Conservation (phyloP, 1,284 basidiomycete species). For the Rhodotorula glutinis region DNA sequence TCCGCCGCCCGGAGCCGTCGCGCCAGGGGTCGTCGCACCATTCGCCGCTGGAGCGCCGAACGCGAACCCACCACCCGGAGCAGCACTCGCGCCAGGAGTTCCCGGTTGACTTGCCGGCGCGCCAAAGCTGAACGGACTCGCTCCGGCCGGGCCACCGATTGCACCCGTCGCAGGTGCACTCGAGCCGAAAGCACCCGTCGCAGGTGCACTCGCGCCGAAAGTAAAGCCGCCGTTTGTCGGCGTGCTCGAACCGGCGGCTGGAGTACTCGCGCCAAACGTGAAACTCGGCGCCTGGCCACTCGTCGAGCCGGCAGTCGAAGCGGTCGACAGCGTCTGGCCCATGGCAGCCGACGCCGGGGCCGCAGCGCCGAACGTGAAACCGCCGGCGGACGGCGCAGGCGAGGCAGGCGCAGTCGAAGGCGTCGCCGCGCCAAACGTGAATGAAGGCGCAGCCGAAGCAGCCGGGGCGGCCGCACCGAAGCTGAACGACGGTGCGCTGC, state of each 20-base stretch:
- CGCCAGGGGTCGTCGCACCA: background rate
- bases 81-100: background rate
- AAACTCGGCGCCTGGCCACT: no score
- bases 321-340: background rate
- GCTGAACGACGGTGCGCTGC: background rate
- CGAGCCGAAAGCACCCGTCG: conserved; percentile 7
- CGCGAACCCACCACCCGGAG: conserved; percentile 16
- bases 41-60: conserved; percentile 10
- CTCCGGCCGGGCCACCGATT: background rate
- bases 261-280: no score
- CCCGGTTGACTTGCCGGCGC: conserved; percentile 4
- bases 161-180: background rate
- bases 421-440: conserved; percentile 4
- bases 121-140: conserved; percentile 18
- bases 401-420: conserved; percentile 9
- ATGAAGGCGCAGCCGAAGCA: background rate
- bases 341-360: background rate
- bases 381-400: conserved; percentile 12
- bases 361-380: conserved; percentile 19
- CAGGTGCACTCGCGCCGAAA: conserved; percentile 1
- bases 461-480: background rate
- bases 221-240: background rate
- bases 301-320: background rate
- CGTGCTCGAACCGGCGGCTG: no score
- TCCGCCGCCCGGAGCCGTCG: conserved; percentile 13